Conservation (phyloP, 768 basidiomycete species). For the Termitomyces sp. region DNA sequence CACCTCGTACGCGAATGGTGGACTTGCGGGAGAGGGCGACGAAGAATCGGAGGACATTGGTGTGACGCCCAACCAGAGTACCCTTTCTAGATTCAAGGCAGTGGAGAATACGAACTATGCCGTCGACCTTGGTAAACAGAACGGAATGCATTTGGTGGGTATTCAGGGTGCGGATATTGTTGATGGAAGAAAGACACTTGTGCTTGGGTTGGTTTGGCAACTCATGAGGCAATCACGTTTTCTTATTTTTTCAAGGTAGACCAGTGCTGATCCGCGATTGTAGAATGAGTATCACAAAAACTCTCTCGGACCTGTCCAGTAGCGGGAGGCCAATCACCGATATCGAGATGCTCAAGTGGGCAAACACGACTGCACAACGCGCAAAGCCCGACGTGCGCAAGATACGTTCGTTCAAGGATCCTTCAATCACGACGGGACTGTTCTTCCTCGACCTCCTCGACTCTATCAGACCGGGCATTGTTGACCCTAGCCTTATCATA, state of each 20-base stretch:
- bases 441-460: constrained; percentile 95
- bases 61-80: constrained; percentile 77
- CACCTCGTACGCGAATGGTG: constrained; percentile 31
- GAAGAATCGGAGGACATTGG: constrained; percentile 78
- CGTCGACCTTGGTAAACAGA: constrained; percentile 89
- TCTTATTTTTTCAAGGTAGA: neutral
- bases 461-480: constrained; percentile 88
- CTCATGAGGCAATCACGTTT: constrained; percentile 65
- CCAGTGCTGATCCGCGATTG: neutral
- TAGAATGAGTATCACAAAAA: constrained; percentile 87
- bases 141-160: constrained; percentile 92
- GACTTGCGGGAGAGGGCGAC: constrained; percentile 40
- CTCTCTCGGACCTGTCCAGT: constrained; percentile 70
- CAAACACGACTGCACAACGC: constrained; percentile 81
- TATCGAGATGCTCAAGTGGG: constrained; percentile 93
- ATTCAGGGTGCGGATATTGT: constrained; percentile 98
- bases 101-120: constrained; percentile 98
- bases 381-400: constrained; percentile 50
- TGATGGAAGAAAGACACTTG: constrained; percentile 87
- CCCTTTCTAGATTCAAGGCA: constrained; percentile 90
- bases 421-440: constrained; percentile 77
- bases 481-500: constrained; percentile 80
- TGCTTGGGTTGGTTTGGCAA: constrained; percentile 97
- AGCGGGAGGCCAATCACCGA: constrained; percentile 84
- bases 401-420: constrained; percentile 94